A percentile compares a stretch with the other conserved stretches of the same genome.
phyloP scores from a whole-genome alignment of 1,284 basidiomycete species.

The Ceratobasidium sp. region DNA sequence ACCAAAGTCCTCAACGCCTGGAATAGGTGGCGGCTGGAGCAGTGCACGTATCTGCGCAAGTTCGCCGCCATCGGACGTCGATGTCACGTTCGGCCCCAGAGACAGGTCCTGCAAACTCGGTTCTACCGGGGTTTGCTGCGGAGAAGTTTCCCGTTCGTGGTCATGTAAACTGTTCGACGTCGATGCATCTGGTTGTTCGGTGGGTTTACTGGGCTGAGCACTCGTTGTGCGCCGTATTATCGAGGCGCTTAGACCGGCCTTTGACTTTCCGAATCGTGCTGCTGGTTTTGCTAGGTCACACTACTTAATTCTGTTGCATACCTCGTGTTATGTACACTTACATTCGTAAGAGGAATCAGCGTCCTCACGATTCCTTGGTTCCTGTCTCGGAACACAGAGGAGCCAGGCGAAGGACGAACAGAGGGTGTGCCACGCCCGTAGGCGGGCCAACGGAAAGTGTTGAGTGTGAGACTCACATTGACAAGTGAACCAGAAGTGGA shows the following conservation, averaged over 20 bases:
- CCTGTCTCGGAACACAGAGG: slow-evolving; percentile 64
- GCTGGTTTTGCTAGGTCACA: slow-evolving; percentile 27
- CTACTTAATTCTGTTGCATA: background rate
- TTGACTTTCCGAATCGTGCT: slow-evolving; percentile 28
- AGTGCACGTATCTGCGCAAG: slow-evolving; percentile 59
- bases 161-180: slow-evolving; percentile 44
- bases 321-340: slow-evolving; percentile 53
- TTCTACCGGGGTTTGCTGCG: slow-evolving; percentile 18
- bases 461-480: slow-evolving; percentile 44
- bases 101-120: slow-evolving; percentile 52
- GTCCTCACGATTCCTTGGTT: slow-evolving; percentile 62
- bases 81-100: slow-evolving; percentile 3
- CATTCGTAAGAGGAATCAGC: slow-evolving; percentile 62
- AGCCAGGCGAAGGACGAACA: slow-evolving; percentile 43
- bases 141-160: slow-evolving; percentile 59
- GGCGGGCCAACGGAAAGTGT: slow-evolving; percentile 10
- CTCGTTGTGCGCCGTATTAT: slow-evolving; percentile 30
- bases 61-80: slow-evolving; percentile 37
- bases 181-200: slow-evolving; percentile 52
- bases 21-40: slow-evolving; percentile 70
- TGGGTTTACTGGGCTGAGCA: slow-evolving; percentile 45
- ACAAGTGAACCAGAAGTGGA: slow-evolving; percentile 2
- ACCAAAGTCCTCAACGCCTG: slow-evolving; percentile 77
- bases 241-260: background rate
- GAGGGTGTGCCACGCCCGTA: slow-evolving; percentile 45